These are phyloP conservation scores for Podaxis carcinomalis DNA, from an alignment of 768 basidiomycete species.

Conservation along the genomic window DNA sequence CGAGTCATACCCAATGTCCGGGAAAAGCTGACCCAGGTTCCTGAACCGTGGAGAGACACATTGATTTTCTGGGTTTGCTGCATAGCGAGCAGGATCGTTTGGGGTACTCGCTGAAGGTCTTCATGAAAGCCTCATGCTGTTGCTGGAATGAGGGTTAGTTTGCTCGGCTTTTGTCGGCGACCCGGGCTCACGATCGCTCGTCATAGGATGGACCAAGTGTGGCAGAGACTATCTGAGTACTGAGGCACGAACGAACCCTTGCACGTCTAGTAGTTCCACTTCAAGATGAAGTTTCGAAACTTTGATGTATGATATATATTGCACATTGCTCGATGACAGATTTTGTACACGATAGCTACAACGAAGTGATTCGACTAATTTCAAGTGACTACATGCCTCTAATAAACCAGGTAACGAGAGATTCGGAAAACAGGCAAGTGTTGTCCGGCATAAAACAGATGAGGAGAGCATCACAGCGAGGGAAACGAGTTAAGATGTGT, in stretches of 20 bases:
- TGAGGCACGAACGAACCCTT: constrained; percentile 40
- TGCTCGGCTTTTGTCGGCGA: not conserved
- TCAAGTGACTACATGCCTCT: not conserved
- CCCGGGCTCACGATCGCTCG: not conserved
- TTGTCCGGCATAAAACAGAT: no score
- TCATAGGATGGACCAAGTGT: constrained; percentile 46
- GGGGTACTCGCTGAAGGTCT: not conserved
- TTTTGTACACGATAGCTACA: not conserved
- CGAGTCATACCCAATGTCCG: constrained; percentile 28
- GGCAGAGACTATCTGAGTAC: constrained; percentile 37
- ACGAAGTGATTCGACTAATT: not conserved
- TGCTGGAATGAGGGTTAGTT: constrained; percentile 77
- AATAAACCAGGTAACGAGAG: not conserved
- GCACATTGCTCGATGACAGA: not conserved
- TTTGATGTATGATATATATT: not conserved
- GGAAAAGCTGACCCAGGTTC: constrained; percentile 25
- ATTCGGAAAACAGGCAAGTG: no score
- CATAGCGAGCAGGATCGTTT: not conserved
- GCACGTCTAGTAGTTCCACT: not conserved
- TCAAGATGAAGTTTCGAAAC: not conserved
- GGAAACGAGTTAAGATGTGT: no score
- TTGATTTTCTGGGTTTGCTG: not conserved
- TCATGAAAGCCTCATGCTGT: constrained; percentile 59
- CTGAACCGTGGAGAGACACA: constrained; percentile 16
- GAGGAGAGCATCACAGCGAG: no score